These are phyloP conservation scores for Bacidia gigantensis DNA, from an alignment of 495 filamentous ascomycete species.

Conservation along the genomic window DNA sequence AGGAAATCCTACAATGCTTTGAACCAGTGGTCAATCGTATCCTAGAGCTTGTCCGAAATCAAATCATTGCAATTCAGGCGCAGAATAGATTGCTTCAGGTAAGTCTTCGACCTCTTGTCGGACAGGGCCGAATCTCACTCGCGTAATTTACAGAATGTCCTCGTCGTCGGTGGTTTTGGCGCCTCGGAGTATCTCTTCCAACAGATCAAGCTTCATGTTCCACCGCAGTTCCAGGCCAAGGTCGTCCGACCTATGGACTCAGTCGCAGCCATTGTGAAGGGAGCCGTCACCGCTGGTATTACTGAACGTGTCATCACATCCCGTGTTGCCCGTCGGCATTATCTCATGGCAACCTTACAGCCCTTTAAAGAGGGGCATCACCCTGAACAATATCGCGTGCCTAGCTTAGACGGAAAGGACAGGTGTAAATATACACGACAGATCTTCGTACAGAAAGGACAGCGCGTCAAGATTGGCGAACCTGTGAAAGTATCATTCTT, in stretches of 20 bases:
- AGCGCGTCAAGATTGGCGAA: constrained; percentile 96
- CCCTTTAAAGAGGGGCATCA: constrained; percentile 99
- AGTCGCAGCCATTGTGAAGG: constrained; percentile 68
- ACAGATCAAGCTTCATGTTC: constrained; percentile 67
- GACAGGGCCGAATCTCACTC: constrained; percentile 12
- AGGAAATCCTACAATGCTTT: constrained; percentile 71
- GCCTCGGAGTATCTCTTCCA: constrained; percentile 76
- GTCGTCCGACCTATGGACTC: constrained; percentile 78
- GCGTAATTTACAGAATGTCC: constrained; percentile 42
- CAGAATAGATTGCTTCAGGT: constrained; percentile 61
- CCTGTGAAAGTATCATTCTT: constrained; percentile 99
- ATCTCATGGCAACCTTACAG: constrained; percentile 97
- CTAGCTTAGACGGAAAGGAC: constrained; percentile 90
- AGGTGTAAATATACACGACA: constrained; percentile 97
- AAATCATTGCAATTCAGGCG: constrained; percentile 70
- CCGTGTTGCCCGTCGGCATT: constrained; percentile 94
- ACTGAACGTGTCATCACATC: constrained; percentile 93
- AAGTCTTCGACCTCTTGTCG: constrained; percentile 14
- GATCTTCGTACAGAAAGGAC: constrained; percentile 97
- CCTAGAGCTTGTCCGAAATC: constrained; percentile 62
- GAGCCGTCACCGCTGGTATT: constrained; percentile 79
- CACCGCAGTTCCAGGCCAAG: constrained; percentile 65
- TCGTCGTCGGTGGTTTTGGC: constrained; percentile 69
- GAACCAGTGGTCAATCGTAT: constrained; percentile 70
- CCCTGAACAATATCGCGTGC: constrained; percentile 93